These are phyloP conservation scores for Purshia tridentata DNA, from an alignment of 306 rosid genomes.

Conservation along the genomic window DNA sequence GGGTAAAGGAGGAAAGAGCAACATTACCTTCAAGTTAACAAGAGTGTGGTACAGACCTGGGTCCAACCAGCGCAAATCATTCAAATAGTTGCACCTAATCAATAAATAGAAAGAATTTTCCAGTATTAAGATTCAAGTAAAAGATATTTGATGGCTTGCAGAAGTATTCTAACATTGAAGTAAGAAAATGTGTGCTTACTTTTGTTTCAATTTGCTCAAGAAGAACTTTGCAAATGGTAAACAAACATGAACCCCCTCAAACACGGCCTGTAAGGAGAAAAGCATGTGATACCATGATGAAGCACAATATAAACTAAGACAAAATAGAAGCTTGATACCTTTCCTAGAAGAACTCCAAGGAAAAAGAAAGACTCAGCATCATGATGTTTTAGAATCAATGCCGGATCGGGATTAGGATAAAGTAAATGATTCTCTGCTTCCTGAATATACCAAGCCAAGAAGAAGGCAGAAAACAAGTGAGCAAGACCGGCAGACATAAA, in stretches of 20 bases:
- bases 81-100: slow-evolving; percentile 86
- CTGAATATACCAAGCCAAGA: slow-evolving; percentile 47
- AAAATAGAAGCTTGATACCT: slow-evolving; percentile 45
- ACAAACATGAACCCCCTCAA: slow-evolving; percentile 96
- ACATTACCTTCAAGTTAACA: slow-evolving; percentile 78
- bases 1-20: background rate
- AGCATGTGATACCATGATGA: slow-evolving; percentile 9
- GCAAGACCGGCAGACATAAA: slow-evolving; percentile 15
- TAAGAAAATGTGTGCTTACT: slow-evolving; percentile 50
- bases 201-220: slow-evolving; percentile 91
- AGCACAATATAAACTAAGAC: background rate
- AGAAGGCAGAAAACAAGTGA: slow-evolving; percentile 26
- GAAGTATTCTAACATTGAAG: background rate
- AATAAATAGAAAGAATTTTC: background rate
- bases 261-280: slow-evolving; percentile 73
- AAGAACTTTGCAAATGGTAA: slow-evolving; percentile 96
- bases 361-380: slow-evolving; percentile 91
- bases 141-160: background rate
- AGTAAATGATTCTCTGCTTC: slow-evolving; percentile 92
- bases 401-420: slow-evolving; percentile 98
- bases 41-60: slow-evolving; percentile 95
- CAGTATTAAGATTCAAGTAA: slow-evolving; percentile 17
- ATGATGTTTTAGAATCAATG: slow-evolving; percentile 97
- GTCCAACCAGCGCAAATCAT: slow-evolving; percentile 94
- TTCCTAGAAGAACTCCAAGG: slow-evolving; percentile 92